Base-by-base conservation (phyloP, 2,329 filamentous ascomycete species). In the Trichoderma polysporum region DNA sequence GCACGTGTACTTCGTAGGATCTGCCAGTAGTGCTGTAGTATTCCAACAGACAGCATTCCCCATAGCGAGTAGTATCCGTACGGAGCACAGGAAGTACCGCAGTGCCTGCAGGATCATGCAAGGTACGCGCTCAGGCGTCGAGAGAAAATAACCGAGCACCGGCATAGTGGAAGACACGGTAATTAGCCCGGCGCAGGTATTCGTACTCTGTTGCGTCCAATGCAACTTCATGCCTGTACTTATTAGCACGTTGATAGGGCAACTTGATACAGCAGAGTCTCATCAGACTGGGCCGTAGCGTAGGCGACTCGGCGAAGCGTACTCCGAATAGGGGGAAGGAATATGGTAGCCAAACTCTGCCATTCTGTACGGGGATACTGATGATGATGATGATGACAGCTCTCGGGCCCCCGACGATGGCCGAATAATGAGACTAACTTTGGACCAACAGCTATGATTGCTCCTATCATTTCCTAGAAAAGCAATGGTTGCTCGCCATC, bases 221-320 rank as follows among this genome's bases (percentile, higher is more conserved):
- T 37, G 53, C 39, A 27, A 31, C 22, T 22, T 50, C 19, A 35
- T 41, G 17, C 25, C 27, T 27, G 41, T 31, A 25, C 39, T 29
- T 39, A 39, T 19, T 39, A 29, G 27, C 22, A 13, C 41, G 17
- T 49, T 31, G 41, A 22, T 12, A 22, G 45, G 29, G 41, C 29
- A 62, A 29, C 33, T 19, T 17, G 47, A 45, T 25, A 17, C 33
- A 19, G 49, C n/a, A 54, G 27, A 53, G 60, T 63, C 47, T 54
- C 60, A 41, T 52, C 60, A 54, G 37, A 45, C 49, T 33, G 60
- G 47, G 35, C n/a, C 49, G 60, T 54, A 45, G 60, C 49, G 35
- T 25, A 54, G 49, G 49, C 49, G 35, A 54, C 59, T 39, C 25
- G 49, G 60, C 60, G 49, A 54, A 22, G 27, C n/a, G 33, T 52